These are phyloP conservation scores for Aspergillus funiculosus DNA, from an alignment of 495 filamentous ascomycete species.

Conservation along the genomic window DNA sequence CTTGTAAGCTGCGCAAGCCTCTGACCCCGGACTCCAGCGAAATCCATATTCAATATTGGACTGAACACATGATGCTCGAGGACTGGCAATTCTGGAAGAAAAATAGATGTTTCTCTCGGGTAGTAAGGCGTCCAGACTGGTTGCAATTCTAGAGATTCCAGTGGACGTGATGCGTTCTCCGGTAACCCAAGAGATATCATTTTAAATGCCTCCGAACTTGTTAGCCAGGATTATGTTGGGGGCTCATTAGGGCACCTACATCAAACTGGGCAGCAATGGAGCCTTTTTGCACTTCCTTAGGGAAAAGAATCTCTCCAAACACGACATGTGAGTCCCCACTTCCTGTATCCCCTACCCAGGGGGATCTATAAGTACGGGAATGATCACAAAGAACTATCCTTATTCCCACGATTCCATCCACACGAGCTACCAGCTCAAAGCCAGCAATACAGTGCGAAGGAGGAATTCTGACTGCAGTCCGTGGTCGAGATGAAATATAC, in stretches of 20 bases:
- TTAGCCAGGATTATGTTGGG: neutral
- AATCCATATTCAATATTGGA: slow-evolving; percentile 1
- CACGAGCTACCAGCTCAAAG: neutral
- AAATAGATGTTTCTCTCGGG: neutral
- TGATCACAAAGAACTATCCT: neutral
- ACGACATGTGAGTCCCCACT: neutral
- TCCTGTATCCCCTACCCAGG: neutral
- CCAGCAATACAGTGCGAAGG: neutral
- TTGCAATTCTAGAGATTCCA: neutral
- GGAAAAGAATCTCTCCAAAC: neutral
- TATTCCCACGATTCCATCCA: neutral
- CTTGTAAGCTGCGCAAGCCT: slow-evolving; percentile 6
- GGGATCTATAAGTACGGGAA: neutral
- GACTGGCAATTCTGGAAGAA: neutral
- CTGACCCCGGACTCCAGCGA: neutral
- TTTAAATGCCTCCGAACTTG: neutral
- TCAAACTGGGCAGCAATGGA: neutral
- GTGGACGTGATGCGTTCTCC: neutral
- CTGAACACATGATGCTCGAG: neutral
- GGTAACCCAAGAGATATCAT: neutral
- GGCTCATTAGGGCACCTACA: neutral
- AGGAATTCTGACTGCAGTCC: neutral
- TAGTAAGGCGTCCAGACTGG: slow-evolving; percentile 3
- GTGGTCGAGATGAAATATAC: neutral
- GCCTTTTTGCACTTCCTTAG: neutral